Evolutionary conservation across 257 asterid species (phyloP).

Genomic region (Solanum pennellii): DNA sequence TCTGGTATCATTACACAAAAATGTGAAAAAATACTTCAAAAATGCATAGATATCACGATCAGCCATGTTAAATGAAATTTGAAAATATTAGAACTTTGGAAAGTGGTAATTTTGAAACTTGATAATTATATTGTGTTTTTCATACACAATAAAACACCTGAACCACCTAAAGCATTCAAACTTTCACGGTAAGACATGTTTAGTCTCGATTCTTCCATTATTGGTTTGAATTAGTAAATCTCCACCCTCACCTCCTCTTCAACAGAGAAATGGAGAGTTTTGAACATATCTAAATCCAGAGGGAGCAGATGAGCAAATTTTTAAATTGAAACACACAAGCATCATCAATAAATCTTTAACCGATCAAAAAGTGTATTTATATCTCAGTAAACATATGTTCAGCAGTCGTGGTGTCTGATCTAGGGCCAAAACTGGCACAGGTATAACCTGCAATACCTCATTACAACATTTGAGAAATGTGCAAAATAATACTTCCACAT

Average conservation of each 20-base stretch:
- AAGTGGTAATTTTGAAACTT: not conserved
- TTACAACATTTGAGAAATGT: not conserved
- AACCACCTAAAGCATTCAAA: not conserved
- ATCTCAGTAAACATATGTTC: not conserved
- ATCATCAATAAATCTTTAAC: not conserved
- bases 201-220: not conserved
- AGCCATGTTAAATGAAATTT: too few species aligned
- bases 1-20: not conserved
- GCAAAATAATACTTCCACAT: not conserved
- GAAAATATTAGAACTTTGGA: too few species aligned
- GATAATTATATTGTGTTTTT: not conserved
- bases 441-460: not conserved
- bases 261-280: not conserved
- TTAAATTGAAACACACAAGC: not conserved
- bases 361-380: not conserved
- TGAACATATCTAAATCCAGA: not conserved
- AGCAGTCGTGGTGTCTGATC: not conserved
- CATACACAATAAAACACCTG: not conserved
- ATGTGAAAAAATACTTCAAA: not conserved
- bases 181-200: not conserved
- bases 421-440: conserved; percentile 2
- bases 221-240: not conserved
- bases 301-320: not conserved
- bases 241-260: not conserved
- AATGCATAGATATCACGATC: not conserved